Conservation (phyloP, 768 basidiomycete genomes). For the Pisolithus albus region DNA sequence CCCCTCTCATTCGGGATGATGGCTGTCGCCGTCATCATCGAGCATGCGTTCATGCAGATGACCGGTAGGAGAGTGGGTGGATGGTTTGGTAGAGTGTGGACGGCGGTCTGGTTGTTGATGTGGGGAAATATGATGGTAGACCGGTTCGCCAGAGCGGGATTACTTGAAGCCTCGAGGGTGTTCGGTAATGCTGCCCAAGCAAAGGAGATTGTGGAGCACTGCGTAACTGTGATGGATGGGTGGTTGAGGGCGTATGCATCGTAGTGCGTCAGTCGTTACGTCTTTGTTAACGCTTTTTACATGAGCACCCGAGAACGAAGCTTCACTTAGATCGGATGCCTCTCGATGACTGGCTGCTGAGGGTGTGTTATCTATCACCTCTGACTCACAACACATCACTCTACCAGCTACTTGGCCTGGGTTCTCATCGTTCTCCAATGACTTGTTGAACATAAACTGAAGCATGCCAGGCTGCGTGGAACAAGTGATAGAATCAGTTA, state of each 20-base stretch:
- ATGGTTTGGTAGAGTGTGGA: slow-evolving; percentile 30
- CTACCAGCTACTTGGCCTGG: no score
- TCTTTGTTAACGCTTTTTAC: no score
- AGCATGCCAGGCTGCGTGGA: no score
- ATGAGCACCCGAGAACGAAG: no score
- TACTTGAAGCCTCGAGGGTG: slow-evolving; percentile 5
- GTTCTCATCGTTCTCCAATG: no score
- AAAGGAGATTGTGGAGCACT: slow-evolving; percentile 6
- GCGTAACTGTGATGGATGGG: slow-evolving; percentile 7
- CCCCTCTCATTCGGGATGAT: slow-evolving; percentile 49
- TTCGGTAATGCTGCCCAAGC: slow-evolving; percentile 7
- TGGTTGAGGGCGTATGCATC: slow-evolving; percentile 7
- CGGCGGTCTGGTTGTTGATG: slow-evolving; percentile 20
- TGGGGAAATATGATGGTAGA: slow-evolving; percentile 22
- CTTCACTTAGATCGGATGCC: no score
- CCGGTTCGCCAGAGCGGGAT: slow-evolving; percentile 10
- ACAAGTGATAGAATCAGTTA: no score
- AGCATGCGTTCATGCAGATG: slow-evolving; percentile 23
- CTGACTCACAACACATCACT: no score
- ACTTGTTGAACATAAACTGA: no score
- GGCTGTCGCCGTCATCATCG: slow-evolving; percentile 44
- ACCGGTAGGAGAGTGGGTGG: slow-evolving; percentile 27
- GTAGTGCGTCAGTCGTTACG: not conserved
- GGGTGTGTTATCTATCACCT: no score
- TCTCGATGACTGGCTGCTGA: no score